A percentile compares a stretch with the other conserved stretches of the same genome.
phyloP scores from a whole-genome alignment of 345 rosid genomes.

The Hypericum androsaemum region DNA sequence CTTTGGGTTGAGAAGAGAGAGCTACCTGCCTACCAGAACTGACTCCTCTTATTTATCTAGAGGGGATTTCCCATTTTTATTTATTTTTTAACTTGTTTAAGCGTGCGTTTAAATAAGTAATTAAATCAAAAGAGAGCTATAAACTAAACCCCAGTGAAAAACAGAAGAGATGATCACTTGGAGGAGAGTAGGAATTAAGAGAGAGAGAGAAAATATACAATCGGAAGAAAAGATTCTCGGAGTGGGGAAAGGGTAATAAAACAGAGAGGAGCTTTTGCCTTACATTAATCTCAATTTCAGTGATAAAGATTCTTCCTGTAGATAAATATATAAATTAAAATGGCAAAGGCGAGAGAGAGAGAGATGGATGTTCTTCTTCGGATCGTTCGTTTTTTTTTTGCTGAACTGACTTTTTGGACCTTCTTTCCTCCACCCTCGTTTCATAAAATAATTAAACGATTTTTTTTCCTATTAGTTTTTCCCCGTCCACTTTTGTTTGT shows the following conservation, averaged over 20 bases:
- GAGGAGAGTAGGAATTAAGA: background rate
- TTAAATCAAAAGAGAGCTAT: too few relatives aligned
- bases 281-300: too few relatives aligned
- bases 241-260: conserved; percentile 2
- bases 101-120: too few relatives aligned
- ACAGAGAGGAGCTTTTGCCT: background rate
- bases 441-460: background rate
- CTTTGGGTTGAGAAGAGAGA: too few relatives aligned
- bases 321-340: conserved; percentile 3
- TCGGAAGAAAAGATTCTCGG: background rate
- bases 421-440: conserved; percentile 6
- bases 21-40: too few relatives aligned
- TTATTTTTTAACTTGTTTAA: too few relatives aligned
- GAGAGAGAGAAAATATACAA: conserved; percentile 3
- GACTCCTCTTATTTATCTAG: too few relatives aligned
- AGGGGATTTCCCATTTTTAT: too few relatives aligned
- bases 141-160: conserved; percentile 8
- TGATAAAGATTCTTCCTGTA: conserved; percentile 12
- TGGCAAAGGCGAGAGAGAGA: conserved; percentile 1
- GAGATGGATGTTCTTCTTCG: conserved; percentile 16
- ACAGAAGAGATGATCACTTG: conserved; percentile 2
- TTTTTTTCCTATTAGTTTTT: background rate
- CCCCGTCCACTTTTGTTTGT: too few relatives aligned
- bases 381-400: conserved; percentile 36
- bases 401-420: conserved; percentile 26